Percentiles rank a stretch among this genome's conserved stretches.
These are phyloP conservation scores for Fusarium irregulare DNA, from an alignment of 2,329 filamentous ascomycete genomes.

Conservation along the genomic window DNA sequence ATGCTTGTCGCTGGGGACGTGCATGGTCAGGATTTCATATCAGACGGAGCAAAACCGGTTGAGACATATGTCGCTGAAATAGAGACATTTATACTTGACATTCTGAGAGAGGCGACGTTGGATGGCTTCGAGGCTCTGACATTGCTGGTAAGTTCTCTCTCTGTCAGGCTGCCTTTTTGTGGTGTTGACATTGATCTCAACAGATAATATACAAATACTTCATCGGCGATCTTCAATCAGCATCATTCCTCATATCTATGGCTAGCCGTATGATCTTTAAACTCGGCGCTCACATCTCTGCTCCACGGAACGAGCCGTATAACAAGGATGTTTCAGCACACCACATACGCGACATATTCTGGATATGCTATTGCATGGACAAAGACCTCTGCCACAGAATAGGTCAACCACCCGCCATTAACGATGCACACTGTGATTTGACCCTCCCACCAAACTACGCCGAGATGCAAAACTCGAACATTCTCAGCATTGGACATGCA, in stretches of 20 bases:
- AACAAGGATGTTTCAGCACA: background rate
- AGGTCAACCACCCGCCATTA: background rate
- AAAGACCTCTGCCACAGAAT: conserved; percentile 18
- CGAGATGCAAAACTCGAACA: conserved; percentile 2
- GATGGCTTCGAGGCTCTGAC: background rate
- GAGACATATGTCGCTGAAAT: background rate
- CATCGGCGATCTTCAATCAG: background rate
- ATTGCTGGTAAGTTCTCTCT: background rate
- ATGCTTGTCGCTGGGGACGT: background rate
- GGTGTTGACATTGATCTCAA: rapidly evolving
- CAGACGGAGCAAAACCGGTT: rapidly evolving
- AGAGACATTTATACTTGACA: rapidly evolving
- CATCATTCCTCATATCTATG: background rate
- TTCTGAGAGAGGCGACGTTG: background rate
- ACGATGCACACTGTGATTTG: conserved; percentile 19
- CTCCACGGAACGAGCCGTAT: rapidly evolving
- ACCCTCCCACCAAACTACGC: background rate
- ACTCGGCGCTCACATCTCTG: background rate
- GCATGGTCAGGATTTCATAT: background rate
- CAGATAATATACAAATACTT: conserved; percentile 6
- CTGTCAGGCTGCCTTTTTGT: too few species aligned
- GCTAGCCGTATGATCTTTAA: background rate
- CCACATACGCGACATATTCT: conserved; percentile 12
- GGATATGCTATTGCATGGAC: conserved; percentile 25
- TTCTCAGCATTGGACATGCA: background rate